phyloP scores from a whole-genome alignment of 352 stramenopile species.

The Phytophthora chlamydospora region DNA sequence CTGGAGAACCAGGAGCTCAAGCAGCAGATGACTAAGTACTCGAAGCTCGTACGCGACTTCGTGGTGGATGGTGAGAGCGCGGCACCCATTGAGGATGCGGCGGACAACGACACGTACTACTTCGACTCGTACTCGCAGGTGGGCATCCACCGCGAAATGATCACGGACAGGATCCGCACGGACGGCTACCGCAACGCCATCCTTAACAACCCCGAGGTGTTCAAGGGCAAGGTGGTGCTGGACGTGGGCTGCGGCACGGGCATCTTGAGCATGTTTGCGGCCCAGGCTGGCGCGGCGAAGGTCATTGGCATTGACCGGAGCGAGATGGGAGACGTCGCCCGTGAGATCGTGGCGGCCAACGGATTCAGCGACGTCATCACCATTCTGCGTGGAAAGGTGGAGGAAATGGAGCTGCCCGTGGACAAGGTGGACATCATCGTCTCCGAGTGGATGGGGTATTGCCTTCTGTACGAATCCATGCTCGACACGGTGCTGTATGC shows the following conservation, averaged over 20 bases:
- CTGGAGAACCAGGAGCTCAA: constrained; percentile 79
- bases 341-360: constrained; percentile 95
- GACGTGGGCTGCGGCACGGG: constrained; percentile 98
- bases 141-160: constrained; percentile 98
- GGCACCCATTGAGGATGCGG: constrained; percentile 34
- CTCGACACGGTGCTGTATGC: constrained; percentile 97
- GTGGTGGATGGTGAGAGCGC: constrained; percentile 65
- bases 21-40: constrained; percentile 77
- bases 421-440: constrained; percentile 97
- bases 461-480: constrained; percentile 98
- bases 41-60: constrained; percentile 69
- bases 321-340: constrained; percentile 94
- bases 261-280: constrained; percentile 98
- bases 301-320: constrained; percentile 97
- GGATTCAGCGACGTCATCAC: constrained; percentile 91
- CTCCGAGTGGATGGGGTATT: constrained; percentile 99
- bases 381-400: constrained; percentile 95
- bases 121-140: constrained; percentile 99
- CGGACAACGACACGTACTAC: constrained; percentile 94
- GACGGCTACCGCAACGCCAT: constrained; percentile 98
- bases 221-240: constrained; percentile 97
- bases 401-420: constrained; percentile 94
- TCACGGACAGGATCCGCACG: constrained; percentile 92
- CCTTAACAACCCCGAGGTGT: constrained; percentile 96
- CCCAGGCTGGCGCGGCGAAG: constrained; percentile 87